Evolutionary conservation across 306 rosid species (phyloP).

Genomic region (Mimosa bimucronata): DNA sequence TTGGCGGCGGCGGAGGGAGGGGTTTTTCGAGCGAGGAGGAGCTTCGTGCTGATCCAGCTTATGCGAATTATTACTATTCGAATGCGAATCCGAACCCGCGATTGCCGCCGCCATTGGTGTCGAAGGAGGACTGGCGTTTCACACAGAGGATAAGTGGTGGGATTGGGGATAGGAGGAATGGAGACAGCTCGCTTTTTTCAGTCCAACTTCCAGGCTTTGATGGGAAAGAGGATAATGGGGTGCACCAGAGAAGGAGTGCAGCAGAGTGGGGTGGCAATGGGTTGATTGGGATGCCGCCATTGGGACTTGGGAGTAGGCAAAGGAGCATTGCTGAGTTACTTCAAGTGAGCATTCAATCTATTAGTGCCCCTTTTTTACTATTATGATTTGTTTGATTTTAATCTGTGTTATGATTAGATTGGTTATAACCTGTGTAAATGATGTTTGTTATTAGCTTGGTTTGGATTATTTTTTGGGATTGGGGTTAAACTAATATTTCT

Average conservation of each 20-base stretch:
- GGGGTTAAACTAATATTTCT: background rate
- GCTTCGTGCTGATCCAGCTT: slow-evolving; percentile 87
- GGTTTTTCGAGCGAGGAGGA: slow-evolving; percentile 59
- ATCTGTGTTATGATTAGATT: slow-evolving; percentile 13
- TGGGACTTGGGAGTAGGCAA: slow-evolving; percentile 81
- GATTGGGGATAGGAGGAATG: slow-evolving; percentile 72
- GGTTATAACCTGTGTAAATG: slow-evolving; percentile 1
- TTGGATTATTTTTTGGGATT: background rate
- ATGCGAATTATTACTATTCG: slow-evolving; percentile 71
- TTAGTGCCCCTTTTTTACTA: background rate
- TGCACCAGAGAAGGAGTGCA: slow-evolving; percentile 50
- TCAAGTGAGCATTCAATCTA: slow-evolving; percentile 54
- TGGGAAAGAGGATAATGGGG: slow-evolving; percentile 55
- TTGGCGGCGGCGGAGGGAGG: slow-evolving; percentile 42
- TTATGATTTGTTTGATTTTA: slow-evolving; percentile 18
- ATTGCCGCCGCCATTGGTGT: slow-evolving; percentile 84
- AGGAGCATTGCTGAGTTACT: slow-evolving; percentile 76
- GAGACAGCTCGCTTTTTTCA: slow-evolving; percentile 57
- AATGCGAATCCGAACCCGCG: slow-evolving; percentile 83
- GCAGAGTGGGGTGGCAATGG: slow-evolving; percentile 78
- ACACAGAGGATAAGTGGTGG: slow-evolving; percentile 74
- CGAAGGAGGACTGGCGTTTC: slow-evolving; percentile 93
- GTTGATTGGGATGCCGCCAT: slow-evolving; percentile 74
- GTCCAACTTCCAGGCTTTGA: slow-evolving; percentile 70
- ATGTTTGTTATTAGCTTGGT: slow-evolving; percentile 17